Evolutionary conservation across 257 asterid genomes (phyloP), one percentile per base, ranked within the genome.

Genomic region (Forsythia viridissima): DNA sequence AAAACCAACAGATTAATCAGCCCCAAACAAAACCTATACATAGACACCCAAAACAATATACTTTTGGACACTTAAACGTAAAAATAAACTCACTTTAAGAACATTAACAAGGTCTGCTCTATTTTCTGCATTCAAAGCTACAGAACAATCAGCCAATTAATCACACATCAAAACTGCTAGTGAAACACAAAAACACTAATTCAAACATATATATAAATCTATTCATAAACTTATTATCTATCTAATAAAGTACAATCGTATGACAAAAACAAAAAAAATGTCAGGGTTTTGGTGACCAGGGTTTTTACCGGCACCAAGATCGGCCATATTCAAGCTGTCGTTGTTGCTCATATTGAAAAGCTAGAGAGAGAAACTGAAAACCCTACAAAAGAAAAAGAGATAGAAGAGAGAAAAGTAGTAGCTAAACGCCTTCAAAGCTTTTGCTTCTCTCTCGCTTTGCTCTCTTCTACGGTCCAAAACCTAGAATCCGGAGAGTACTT

Each of bases 21-120:
- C 5, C 75, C 51, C 34, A 40, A 61, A 37, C 80, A 15, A 5
- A 57, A 30, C 59, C n/a, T 51, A 37, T 70, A 74, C 46, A 18
- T 15, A 21, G 15, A 57, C 34, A 24, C 37, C 10, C 10, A 44
- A 9, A 40, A 2, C 15, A 59, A 59, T 8, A 6, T 59, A 0
- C 4, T 59, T 59, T 59, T 20, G 4, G 4, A 8, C 69, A 10
- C 5, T 20, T 3, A 8, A 16, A 3, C 43, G 34, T 5, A 51
- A 11, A 75, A 71, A 38, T 0, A 30, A 79, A 78, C 90, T 51
- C 43, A 91, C 97, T 87, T 93, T 93, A 18, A 93, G 91, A 55
- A 89, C 95, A 84, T 85, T 90, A 70, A 93, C 97, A 70, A 93
- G 90, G 87, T 88, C 95, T 34, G 91, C 92, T 76, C 88, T 90